phyloP scores from a whole-genome alignment of 2,329 filamentous ascomycete genomes.

The Fusarium sp. region DNA sequence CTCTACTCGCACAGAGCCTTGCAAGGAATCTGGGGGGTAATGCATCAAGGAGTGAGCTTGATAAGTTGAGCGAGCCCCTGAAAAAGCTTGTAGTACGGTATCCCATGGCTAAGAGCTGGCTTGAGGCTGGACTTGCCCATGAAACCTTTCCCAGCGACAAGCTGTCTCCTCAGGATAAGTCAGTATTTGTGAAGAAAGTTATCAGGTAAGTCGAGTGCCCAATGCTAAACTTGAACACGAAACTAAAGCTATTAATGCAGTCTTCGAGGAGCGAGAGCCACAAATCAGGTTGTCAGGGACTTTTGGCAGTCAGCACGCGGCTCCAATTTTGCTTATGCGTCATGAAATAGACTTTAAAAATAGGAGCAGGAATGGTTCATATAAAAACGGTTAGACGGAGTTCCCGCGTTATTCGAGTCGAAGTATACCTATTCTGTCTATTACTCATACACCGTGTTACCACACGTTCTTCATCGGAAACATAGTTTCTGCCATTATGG shows the following conservation, averaged over 20 bases:
- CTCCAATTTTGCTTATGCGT: constrained; percentile 69
- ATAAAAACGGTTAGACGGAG: background rate
- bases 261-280: constrained; percentile 71
- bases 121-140: constrained; percentile 68
- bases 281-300: constrained; percentile 74
- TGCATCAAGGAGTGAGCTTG: constrained; percentile 76
- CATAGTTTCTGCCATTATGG: background rate
- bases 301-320: constrained; percentile 78
- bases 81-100: constrained; percentile 73
- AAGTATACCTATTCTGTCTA: background rate
- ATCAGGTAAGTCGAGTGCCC: constrained; percentile 59
- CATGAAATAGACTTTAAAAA: constrained; percentile 49
- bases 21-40: constrained; percentile 75
- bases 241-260: constrained; percentile 39
- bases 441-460: constrained; percentile 7
- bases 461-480: constrained; percentile 1
- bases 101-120: constrained; percentile 67
- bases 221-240: background rate
- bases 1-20: constrained; percentile 67
- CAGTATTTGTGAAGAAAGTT: constrained; percentile 73
- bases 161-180: constrained; percentile 69
- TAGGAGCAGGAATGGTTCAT: background rate
- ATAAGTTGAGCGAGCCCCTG: constrained; percentile 75
- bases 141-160: constrained; percentile 69
- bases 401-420: background rate